A percentile compares a stretch with the other conserved stretches of the same genome.
Conservation (phyloP, 2,329 filamentous ascomycete species). For the Ceratocystis cubensis region DNA sequence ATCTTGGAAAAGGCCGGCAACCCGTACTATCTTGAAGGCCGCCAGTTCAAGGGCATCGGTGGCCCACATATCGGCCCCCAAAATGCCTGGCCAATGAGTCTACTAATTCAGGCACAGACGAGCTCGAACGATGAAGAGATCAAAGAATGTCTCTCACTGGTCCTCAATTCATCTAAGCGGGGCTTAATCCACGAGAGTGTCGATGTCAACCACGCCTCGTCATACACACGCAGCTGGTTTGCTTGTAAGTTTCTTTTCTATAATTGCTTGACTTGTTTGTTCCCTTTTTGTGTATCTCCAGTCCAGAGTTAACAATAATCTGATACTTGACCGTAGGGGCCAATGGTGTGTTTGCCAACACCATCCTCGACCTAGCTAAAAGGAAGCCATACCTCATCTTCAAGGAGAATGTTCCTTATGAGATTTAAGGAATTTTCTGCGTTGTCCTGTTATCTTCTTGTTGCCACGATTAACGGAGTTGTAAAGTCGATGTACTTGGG, state of each 20-base stretch:
- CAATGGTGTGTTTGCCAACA: constrained; percentile 89
- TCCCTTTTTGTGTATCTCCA: background rate
- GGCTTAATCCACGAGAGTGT: constrained; percentile 89
- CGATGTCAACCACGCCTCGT: constrained; percentile 53
- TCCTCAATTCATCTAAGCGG: constrained; percentile 61
- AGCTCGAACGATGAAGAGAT: constrained; percentile 77
- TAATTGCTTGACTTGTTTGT: background rate
- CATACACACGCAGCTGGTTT: constrained; percentile 89
- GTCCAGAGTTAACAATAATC: background rate
- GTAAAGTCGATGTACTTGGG: background rate
- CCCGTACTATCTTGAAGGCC: constrained; percentile 74
- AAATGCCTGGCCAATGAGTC: constrained; percentile 94
- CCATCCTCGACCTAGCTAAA: constrained; percentile 77
- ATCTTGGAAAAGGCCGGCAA: constrained; percentile 65
- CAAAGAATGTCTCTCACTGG: constrained; percentile 53
- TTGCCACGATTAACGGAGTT: background rate
- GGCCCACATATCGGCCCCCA: constrained; percentile 67
- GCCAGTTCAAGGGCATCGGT: constrained; percentile 74
- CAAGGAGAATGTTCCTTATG: constrained; percentile 46
- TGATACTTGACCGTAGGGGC: constrained; percentile 44
- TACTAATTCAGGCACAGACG: constrained; percentile 84
- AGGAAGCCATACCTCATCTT: constrained; percentile 84
- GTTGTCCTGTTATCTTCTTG: background rate
- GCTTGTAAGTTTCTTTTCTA: constrained; percentile 44
- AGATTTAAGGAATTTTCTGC: constrained; percentile 28